Percentiles rank a stretch among this genome's conserved stretches.
These are phyloP conservation scores for Myotisia sp. DNA, from an alignment of 2,329 filamentous ascomycete species.

Conservation along the genomic window DNA sequence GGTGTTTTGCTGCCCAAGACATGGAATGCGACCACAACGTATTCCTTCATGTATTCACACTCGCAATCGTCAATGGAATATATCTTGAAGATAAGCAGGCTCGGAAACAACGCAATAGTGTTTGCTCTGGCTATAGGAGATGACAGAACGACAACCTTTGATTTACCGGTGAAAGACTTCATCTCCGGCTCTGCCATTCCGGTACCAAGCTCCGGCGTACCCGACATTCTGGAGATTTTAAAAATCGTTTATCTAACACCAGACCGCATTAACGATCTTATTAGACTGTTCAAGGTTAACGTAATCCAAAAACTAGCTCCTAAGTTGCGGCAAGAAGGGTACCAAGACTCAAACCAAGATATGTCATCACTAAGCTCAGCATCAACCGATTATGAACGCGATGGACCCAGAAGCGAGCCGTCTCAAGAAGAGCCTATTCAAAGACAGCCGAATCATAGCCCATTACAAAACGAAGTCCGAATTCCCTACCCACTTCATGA, in stretches of 20 bases:
- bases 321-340: constrained; percentile 60
- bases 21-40: constrained; percentile 65
- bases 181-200: constrained; percentile 50
- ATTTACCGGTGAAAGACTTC: constrained; percentile 60
- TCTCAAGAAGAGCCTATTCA: constrained; percentile 18
- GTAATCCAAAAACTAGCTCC: constrained; percentile 78
- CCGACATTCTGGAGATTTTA: constrained; percentile 20
- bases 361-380: too few species aligned
- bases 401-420: constrained; percentile 9
- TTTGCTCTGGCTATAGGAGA: constrained; percentile 65
- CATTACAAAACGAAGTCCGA: constrained; percentile 43
- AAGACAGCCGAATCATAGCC: constrained; percentile 34
- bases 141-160: constrained; percentile 66
- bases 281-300: constrained; percentile 57
- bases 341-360: constrained; percentile 43
- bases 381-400: too few species aligned
- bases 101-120: constrained; percentile 73
- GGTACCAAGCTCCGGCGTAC: constrained; percentile 25
- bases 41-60: constrained; percentile 78
- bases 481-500: constrained; percentile 55
- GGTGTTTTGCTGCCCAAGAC: constrained; percentile 48
- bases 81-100: constrained; percentile 64
- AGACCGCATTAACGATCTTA: constrained; percentile 54
- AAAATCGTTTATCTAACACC: constrained; percentile 59
- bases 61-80: constrained; percentile 73